A percentile compares a stretch with the other conserved stretches of the same genome.
Conservation (phyloP, 2,329 filamentous ascomycete genomes). For the Penicillium hesseltinei region DNA sequence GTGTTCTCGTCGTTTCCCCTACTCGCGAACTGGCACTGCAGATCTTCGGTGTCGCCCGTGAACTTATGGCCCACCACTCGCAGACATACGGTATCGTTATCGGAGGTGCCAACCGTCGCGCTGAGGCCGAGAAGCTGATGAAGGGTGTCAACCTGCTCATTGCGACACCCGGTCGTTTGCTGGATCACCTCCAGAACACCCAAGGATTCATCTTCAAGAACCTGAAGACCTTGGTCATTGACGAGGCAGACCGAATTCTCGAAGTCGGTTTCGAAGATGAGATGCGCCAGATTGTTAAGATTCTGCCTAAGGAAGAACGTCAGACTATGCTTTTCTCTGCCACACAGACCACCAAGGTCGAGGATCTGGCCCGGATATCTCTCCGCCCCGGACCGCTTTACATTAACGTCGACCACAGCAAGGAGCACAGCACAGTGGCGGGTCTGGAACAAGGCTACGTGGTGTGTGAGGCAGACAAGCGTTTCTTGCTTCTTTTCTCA, state of each 20-base stretch:
- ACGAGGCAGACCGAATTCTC: conserved; percentile 93
- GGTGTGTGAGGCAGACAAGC: conserved; percentile 86
- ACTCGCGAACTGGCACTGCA: conserved; percentile 92
- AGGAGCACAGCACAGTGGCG: conserved; percentile 87
- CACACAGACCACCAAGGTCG: conserved; percentile 97
- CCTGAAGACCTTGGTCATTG: conserved; percentile 85
- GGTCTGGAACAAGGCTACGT: conserved; percentile 96
- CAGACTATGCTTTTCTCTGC: conserved; percentile 99
- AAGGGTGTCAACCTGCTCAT: conserved; percentile 96
- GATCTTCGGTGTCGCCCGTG: conserved; percentile 91
- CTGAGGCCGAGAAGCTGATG: conserved; percentile 87
- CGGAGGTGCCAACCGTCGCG: conserved; percentile 84
- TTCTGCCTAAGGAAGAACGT: conserved; percentile 78
- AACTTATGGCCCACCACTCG: conserved; percentile 91
- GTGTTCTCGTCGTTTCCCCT: conserved; percentile 87
- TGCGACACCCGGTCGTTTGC: conserved; percentile 84
- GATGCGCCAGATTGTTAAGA: conserved; percentile 95
- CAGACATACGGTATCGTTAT: conserved; percentile 96
- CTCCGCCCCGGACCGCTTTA: conserved; percentile 87
- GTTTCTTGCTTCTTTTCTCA: conserved; percentile 89
- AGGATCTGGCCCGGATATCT: conserved; percentile 92
- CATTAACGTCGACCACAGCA: conserved; percentile 91
- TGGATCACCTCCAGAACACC: conserved; percentile 93
- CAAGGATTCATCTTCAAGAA: conserved; percentile 90
- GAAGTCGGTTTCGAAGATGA: conserved; percentile 99